A percentile compares a stretch with the other conserved stretches of the same genome.
phyloP scores from a whole-genome alignment of 805 yeast species.

The Lipomyces yamadae region DNA sequence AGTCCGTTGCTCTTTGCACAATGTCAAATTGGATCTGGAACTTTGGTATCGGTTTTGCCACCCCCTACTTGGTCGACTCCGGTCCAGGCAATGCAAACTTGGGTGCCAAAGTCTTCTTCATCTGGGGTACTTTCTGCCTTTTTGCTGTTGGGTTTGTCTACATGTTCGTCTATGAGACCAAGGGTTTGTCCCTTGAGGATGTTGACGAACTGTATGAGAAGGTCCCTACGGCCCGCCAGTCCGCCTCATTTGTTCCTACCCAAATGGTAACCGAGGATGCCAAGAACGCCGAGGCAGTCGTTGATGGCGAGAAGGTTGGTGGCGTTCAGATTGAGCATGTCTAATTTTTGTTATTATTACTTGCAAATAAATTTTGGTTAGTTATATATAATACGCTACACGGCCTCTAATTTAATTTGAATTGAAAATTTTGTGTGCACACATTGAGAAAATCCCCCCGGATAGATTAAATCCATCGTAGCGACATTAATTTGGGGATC shows the following conservation, averaged over 20 bases:
- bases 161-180: slow-evolving; percentile 65
- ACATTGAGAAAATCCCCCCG: too few relatives aligned
- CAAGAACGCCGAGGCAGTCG: slow-evolving; percentile 1
- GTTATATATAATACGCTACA: too few relatives aligned
- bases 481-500: too few relatives aligned
- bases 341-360: not conserved
- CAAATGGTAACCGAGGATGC: slow-evolving; percentile 13
- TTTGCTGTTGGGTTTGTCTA: slow-evolving; percentile 62
- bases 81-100: slow-evolving; percentile 60
- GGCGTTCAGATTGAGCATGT: slow-evolving; percentile 1
- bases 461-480: too few relatives aligned
- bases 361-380: too few relatives aligned
- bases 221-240: slow-evolving; percentile 31
- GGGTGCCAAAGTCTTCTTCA: slow-evolving; percentile 63
- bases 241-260: slow-evolving; percentile 15
- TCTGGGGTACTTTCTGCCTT: slow-evolving; percentile 74
- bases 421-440: too few relatives aligned
- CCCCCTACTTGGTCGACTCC: slow-evolving; percentile 71
- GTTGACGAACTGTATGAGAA: slow-evolving; percentile 61
- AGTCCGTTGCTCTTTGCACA: slow-evolving; percentile 70
- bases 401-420: too few relatives aligned
- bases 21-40: slow-evolving; percentile 83
- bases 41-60: slow-evolving; percentile 71
- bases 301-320: slow-evolving; percentile 5
- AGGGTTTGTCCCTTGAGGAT: slow-evolving; percentile 69